phyloP scores from a whole-genome alignment of 495 filamentous ascomycete genomes.

The Symbiotaphrina buchneri region DNA sequence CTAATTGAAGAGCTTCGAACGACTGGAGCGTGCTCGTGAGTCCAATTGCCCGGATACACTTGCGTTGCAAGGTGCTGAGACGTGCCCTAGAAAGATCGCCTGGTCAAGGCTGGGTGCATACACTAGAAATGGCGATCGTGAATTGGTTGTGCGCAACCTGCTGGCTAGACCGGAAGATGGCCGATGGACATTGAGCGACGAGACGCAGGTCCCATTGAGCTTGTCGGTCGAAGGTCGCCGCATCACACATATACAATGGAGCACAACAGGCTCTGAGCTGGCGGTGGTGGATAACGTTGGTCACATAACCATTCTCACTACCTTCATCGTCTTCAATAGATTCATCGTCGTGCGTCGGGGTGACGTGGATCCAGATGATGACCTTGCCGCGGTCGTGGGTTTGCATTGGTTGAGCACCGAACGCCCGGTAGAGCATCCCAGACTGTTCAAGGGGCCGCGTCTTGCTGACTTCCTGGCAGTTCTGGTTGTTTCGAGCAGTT shows the following conservation, averaged over 20 bases:
- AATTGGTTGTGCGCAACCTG: conserved; percentile 48
- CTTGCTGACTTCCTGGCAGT: conserved; percentile 5
- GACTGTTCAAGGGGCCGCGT: conserved; percentile 1
- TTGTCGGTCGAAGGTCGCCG: conserved; percentile 26
- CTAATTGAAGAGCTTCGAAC: conserved; percentile 59
- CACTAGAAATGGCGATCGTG: conserved; percentile 45
- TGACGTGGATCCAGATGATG: conserved; percentile 38
- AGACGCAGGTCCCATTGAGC: conserved; percentile 18
- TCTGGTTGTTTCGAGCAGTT: conserved; percentile 16
- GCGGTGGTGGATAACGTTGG: conserved; percentile 56
- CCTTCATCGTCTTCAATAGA: conserved; percentile 41
- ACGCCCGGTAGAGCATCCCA: conserved; percentile 18
- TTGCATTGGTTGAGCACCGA: conserved; percentile 59
- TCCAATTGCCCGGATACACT: conserved; percentile 6
- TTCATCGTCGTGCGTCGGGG: conserved; percentile 29
- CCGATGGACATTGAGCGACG: conserved; percentile 55
- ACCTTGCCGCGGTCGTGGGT: conserved; percentile 55
- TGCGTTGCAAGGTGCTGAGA: background rate
- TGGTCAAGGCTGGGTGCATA: conserved; percentile 83
- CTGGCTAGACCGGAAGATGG: conserved; percentile 46
- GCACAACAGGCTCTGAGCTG: conserved; percentile 45
- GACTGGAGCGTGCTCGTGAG: conserved; percentile 69
- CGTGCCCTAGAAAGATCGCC: conserved; percentile 38
- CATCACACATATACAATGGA: conserved; percentile 62
- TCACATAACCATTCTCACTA: conserved; percentile 42